Conservation (phyloP, 805 yeast genomes). For the Sugiyamaella lignohabitans region DNA sequence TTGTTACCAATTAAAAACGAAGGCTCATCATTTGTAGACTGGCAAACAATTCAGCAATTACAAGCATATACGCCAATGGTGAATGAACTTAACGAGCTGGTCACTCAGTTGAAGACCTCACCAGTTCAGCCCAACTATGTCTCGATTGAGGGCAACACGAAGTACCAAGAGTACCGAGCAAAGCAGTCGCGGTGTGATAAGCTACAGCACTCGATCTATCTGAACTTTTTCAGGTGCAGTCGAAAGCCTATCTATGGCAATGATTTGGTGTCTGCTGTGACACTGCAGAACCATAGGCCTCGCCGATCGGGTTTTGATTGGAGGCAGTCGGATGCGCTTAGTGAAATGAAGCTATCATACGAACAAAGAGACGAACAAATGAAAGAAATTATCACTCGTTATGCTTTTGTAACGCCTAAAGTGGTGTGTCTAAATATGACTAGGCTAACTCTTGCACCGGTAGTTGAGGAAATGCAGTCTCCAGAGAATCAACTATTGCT, state of each 20-base stretch:
- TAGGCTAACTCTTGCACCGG: conserved; percentile 20
- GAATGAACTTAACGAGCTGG: conserved; percentile 16
- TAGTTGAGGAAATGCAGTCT: conserved; percentile 9
- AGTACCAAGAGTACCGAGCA: conserved; percentile 46
- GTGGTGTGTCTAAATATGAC: conserved; percentile 70
- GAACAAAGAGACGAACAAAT: conserved; percentile 13
- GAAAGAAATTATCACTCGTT: conserved; percentile 30
- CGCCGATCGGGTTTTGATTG: conserved; percentile 15
- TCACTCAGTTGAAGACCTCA: conserved; percentile 1
- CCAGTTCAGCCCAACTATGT: conserved; percentile 24
- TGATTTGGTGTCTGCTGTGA: conserved; percentile 39
- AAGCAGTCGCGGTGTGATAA: conserved; percentile 47
- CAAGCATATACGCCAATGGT: conserved; percentile 13
- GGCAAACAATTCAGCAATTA: conserved; percentile 1
- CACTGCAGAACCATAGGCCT: conserved; percentile 2
- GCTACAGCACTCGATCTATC: conserved; percentile 49
- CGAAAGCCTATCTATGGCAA: conserved; percentile 63
- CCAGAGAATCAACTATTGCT: conserved; percentile 11
- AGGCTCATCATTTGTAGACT: conserved; percentile 35
- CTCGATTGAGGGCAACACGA: conserved; percentile 47
- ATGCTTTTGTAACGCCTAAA: conserved; percentile 81
- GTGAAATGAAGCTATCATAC: conserved; percentile 18
- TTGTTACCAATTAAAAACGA: conserved; percentile 48
- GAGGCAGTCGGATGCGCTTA: conserved; percentile 10
- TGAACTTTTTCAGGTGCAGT: conserved; percentile 60